Evolutionary conservation across 2,329 filamentous ascomycete species (phyloP).

Genomic region (Harringtonia aguacate): DNA sequence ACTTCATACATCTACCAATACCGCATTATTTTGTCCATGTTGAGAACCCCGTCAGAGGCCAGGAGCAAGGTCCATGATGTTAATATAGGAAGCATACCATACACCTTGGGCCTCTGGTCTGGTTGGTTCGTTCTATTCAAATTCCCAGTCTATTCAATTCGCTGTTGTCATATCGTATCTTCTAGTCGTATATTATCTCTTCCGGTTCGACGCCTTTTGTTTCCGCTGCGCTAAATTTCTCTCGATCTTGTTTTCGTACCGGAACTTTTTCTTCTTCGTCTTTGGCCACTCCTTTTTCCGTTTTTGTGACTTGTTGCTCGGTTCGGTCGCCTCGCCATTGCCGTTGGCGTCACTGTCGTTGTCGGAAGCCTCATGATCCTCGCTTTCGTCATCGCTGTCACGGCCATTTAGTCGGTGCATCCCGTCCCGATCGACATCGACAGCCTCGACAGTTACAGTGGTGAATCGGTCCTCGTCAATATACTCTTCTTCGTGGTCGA

Average conservation of each 20-base stretch:
- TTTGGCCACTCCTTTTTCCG: conserved; percentile 34
- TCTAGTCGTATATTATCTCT: not conserved
- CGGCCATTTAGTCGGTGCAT: conserved; percentile 40
- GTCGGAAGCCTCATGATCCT: conserved; percentile 21
- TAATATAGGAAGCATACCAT: too few relatives aligned
- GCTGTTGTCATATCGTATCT: not conserved
- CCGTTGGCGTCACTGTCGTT: conserved; percentile 22
- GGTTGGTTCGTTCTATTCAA: too few relatives aligned
- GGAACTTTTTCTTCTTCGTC: conserved; percentile 84
- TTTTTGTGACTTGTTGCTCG: conserved; percentile 24
- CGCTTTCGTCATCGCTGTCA: conserved; percentile 13
- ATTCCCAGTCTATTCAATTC: too few relatives aligned
- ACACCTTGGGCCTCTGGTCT: too few relatives aligned
- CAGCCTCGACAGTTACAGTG: conserved; percentile 85
- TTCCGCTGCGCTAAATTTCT: conserved; percentile 64
- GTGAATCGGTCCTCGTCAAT: conserved; percentile 94
- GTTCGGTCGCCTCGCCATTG: conserved; percentile 19
- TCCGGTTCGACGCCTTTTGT: conserved; percentile 27
- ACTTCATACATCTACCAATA: conserved; percentile 7
- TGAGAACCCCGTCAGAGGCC: not conserved
- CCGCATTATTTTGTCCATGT: conserved; percentile 6
- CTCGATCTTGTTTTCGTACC: conserved; percentile 83
- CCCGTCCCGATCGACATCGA: conserved; percentile 67
- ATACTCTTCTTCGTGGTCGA: conserved; percentile 86
- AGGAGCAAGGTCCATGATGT: not conserved